Evolutionary conservation across 2,329 filamentous ascomycete genomes (phyloP).

Genomic region (Aquanectria penicillioides): DNA sequence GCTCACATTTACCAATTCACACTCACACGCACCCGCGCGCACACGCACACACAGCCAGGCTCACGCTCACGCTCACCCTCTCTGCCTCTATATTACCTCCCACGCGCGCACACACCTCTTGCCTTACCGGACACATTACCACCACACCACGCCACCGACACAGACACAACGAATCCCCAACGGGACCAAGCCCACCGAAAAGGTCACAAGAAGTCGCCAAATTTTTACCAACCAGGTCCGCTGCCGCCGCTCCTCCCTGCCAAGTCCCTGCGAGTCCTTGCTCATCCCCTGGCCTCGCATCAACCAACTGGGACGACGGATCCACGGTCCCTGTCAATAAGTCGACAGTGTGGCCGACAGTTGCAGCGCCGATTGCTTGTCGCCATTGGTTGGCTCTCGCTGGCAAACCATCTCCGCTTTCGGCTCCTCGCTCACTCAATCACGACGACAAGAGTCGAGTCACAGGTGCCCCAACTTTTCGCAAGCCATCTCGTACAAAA

Average conservation of each 20-base stretch:
- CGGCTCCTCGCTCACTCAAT: conserved; percentile 41
- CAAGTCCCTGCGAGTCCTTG: conserved; percentile 16
- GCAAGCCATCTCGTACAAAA: conserved; percentile 33
- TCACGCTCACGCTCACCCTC: conserved; percentile 17
- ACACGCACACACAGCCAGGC: conserved; percentile 4
- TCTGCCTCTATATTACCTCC: conserved; percentile 8
- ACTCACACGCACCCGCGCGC: conserved; percentile 1
- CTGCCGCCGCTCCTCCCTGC: conserved; percentile 19
- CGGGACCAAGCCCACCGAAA: conserved; percentile 23
- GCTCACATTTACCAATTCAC: background rate
- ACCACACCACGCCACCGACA: conserved; percentile 30
- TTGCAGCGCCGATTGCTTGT: conserved; percentile 36
- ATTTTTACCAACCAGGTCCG: conserved; percentile 28
- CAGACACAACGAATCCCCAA: conserved; percentile 25
- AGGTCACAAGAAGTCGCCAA: conserved; percentile 30
- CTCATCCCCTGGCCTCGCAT: conserved; percentile 23
- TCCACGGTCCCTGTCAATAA: conserved; percentile 11
- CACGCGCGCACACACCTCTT: conserved; percentile 26
- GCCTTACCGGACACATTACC: conserved; percentile 29
- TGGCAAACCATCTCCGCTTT: conserved; percentile 41
- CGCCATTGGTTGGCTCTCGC: conserved; percentile 36
- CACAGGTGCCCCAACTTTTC: conserved; percentile 36
- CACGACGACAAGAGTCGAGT: conserved; percentile 38
- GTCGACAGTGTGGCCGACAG: conserved; percentile 22
- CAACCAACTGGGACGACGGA: conserved; percentile 26